These are phyloP conservation scores for Metschnikowia vanudenii DNA, from an alignment of 805 yeast species.

Conservation along the genomic window DNA sequence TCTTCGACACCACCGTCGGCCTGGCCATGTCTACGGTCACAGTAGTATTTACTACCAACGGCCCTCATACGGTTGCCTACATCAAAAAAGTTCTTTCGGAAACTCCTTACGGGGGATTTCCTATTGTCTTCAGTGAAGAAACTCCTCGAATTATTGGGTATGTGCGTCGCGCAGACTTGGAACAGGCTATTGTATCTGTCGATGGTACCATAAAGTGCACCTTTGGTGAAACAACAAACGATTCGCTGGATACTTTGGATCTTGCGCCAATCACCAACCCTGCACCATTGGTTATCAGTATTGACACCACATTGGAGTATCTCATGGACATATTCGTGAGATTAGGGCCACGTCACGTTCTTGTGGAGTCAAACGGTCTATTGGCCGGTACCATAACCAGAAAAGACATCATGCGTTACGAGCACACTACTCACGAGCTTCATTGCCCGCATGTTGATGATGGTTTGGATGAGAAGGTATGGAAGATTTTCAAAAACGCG, in stretches of 20 bases:
- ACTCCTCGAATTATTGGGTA: constrained; percentile 46
- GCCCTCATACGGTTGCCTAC: constrained; percentile 29
- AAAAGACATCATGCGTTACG: constrained; percentile 75
- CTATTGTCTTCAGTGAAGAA: constrained; percentile 45
- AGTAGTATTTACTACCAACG: constrained; percentile 36
- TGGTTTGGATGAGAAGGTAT: constrained; percentile 32
- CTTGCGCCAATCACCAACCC: constrained; percentile 41
- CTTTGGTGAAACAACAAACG: constrained; percentile 10
- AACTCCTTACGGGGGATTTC: constrained; percentile 48
- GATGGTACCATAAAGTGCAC: constrained; percentile 18
- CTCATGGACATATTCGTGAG: constrained; percentile 68
- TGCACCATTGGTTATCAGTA: constrained; percentile 62
- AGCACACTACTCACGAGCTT: constrained; percentile 36
- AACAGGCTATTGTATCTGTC: constrained; percentile 1
- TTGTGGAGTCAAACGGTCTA: constrained; percentile 60
- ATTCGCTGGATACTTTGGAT: constrained; percentile 13
- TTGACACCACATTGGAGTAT: constrained; percentile 55
- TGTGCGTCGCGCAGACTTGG: constrained; percentile 43
- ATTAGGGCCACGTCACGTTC: constrained; percentile 74
- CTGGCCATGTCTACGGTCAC: constrained; percentile 60
- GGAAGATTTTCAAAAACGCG: constrained; percentile 23
- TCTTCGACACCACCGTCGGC: constrained; percentile 44
- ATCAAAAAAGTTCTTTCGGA: constrained; percentile 33
- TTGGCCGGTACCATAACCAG: constrained; percentile 78
- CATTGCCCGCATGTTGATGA: constrained; percentile 19